These are phyloP conservation scores for Komagataella phaffii DNA, from an alignment of 805 yeast genomes.

Conservation along the genomic window DNA sequence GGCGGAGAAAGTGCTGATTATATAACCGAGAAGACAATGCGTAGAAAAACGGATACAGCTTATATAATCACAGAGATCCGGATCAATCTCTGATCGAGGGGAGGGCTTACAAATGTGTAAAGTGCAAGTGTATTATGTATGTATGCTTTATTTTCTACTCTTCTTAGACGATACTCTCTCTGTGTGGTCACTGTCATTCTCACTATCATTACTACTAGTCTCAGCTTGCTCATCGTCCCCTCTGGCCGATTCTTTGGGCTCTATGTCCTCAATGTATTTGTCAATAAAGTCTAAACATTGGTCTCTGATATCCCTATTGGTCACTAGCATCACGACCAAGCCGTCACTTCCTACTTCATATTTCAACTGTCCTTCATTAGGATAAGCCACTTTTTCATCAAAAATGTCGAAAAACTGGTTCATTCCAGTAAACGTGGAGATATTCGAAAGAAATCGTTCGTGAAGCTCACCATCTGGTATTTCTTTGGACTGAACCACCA, in stretches of 20 bases:
- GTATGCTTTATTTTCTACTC: background rate
- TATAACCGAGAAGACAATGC: background rate
- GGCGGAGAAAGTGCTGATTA: background rate
- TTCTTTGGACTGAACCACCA: constrained; percentile 24
- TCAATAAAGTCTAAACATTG: constrained; percentile 30
- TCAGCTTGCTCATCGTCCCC: background rate
- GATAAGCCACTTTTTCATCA: constrained; percentile 36
- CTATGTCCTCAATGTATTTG: constrained; percentile 5
- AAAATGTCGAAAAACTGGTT: constrained; percentile 39
- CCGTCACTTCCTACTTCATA: constrained; percentile 54
- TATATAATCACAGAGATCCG: background rate
- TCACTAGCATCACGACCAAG: constrained; percentile 40
- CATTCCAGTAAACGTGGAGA: constrained; percentile 32
- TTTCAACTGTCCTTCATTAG: constrained; percentile 39
- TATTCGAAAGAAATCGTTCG: constrained; percentile 29
- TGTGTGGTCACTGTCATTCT: background rate
- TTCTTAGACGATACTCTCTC: background rate
- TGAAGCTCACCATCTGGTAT: constrained; percentile 25
- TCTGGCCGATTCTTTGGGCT: background rate
- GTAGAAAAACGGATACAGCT: background rate
- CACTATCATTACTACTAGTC: background rate
- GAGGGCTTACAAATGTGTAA: background rate
- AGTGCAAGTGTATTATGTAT: background rate
- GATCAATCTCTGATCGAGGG: background rate
- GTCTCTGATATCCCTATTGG: constrained; percentile 21